Base-by-base conservation (phyloP, 768 basidiomycete genomes). In the Tephrocybe sp. region DNA sequence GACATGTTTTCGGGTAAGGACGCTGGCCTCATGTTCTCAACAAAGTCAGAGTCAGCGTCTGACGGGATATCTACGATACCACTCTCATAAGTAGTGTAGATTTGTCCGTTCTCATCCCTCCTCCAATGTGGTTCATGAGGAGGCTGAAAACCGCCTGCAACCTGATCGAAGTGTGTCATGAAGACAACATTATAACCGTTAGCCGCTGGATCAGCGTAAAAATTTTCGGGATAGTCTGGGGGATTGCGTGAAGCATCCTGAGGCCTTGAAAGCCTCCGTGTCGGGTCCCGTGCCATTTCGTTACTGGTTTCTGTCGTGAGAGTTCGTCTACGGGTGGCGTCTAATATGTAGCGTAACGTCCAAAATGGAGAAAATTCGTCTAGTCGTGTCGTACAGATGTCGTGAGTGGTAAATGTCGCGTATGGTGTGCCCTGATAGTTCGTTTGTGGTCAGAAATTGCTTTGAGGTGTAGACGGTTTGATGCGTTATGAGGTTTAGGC, bases 261-360 rank as follows among this genome's bases (percentile, higher is more conserved):
- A 32, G 22, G 22, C 33, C 16, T 20, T 17, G 23, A 4, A 45
- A 13, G n/a, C 36, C 10, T 14, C 23, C 16, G 50, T 16, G 19
- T 7, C 9, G 9, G 7, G 4, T 14, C n/a, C n/a, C 32, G 26
- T 26, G 26, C 26, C 26, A 26, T 26, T 26, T 7, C 7, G 26
- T 26, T 3, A 26, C 26, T 26, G 3, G 26, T 7, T 26, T 45
- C 43, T 8, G 14, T 52, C 32, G 54, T 56, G n/a, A 17, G 19
- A 42, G 26, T 34, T 49, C 44, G 46, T 39, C 6, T 44, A 11
- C 20, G 40, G 26, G 4, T 52, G 48, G 44, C 51, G 55, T 47
- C 26, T 19, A 30, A 39, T 39, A 39, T 26, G 2, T 31, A 32
- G 23, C 2, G 20, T 34, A 16, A 9, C 33, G 31, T 51, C n/a